A percentile compares a stretch with the other conserved stretches of the same genome.
Conservation (phyloP, 495 filamentous ascomycete species). For the Hypoxylon intermedium region DNA sequence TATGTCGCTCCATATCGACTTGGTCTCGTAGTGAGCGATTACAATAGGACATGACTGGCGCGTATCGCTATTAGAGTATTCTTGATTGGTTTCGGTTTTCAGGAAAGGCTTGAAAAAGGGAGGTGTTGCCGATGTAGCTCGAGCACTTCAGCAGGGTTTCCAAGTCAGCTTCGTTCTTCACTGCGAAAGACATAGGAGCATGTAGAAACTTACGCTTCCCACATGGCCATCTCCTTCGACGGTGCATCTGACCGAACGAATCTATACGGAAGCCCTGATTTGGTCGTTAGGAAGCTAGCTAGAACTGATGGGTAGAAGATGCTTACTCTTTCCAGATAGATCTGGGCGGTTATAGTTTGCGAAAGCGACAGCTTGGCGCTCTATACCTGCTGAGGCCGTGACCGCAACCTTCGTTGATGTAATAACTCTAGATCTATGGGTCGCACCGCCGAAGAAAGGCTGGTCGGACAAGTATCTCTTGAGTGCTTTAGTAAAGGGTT, state of each 20-base stretch:
- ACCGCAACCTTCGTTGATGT: conserved; percentile 56
- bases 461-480: conserved; percentile 40
- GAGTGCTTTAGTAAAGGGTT: conserved; percentile 48
- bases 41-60: conserved; percentile 57
- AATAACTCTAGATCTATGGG: conserved; percentile 32
- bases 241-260: conserved; percentile 55
- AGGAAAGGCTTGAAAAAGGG: conserved; percentile 56
- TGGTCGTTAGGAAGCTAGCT: background rate
- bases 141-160: conserved; percentile 39
- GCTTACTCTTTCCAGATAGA: conserved; percentile 14
- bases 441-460: conserved; percentile 49
- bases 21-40: conserved; percentile 55
- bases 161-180: conserved; percentile 19
- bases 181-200: background rate
- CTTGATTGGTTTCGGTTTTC: conserved; percentile 44
- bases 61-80: conserved; percentile 55
- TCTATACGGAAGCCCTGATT: conserved; percentile 42
- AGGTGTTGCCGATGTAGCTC: conserved; percentile 59
- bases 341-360: conserved; percentile 60
- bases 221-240: conserved; percentile 53
- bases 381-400: conserved; percentile 50
- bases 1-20: conserved; percentile 56
- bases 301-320: background rate
- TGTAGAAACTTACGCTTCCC: conserved; percentile 56
- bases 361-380: conserved; percentile 50